These are phyloP conservation scores for Borovskyia barvae DNA, from an alignment of 208 protist genomes.

Conservation along the genomic window DNA sequence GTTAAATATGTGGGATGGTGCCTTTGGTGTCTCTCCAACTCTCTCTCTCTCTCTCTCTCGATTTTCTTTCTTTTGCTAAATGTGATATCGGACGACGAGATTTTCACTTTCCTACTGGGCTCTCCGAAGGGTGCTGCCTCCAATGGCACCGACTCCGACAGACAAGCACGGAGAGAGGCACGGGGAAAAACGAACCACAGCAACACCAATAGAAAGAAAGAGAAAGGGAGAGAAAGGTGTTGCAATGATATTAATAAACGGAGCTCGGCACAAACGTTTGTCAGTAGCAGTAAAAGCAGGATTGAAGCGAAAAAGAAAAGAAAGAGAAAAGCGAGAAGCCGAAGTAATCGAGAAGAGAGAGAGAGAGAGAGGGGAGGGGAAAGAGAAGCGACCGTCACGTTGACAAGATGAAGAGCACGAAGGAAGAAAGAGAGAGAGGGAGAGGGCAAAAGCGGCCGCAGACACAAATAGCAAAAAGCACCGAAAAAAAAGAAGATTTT, in stretches of 20 bases:
- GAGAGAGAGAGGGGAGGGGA: neutral
- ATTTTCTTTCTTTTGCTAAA: too few species aligned
- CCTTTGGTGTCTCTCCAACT: too few species aligned
- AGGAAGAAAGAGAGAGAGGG: neutral
- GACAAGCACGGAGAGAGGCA: neutral
- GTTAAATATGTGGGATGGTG: neutral
- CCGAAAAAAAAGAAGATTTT: neutral
- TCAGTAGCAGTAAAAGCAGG: neutral
- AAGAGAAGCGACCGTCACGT: neutral
- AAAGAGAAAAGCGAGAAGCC: neutral
- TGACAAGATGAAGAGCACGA: neutral
- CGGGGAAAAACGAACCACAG: neutral
- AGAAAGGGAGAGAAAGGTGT: conserved; percentile 4
- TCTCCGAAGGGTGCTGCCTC: too few species aligned
- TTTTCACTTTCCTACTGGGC: neutral
- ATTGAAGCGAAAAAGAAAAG: neutral
- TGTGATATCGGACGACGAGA: conserved; percentile 6
- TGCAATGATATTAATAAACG: too few species aligned
- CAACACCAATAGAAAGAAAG: conserved; percentile 2
- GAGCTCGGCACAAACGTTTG: too few species aligned
- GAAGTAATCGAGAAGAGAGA: neutral
- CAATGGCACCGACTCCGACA: too few species aligned
- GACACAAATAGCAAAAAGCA: neutral
- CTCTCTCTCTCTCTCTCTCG: neutral
- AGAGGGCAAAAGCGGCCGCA: conserved; percentile 7